These are phyloP conservation scores for Candida vaughaniae DNA, from an alignment of 805 yeast genomes.

Conservation along the genomic window DNA sequence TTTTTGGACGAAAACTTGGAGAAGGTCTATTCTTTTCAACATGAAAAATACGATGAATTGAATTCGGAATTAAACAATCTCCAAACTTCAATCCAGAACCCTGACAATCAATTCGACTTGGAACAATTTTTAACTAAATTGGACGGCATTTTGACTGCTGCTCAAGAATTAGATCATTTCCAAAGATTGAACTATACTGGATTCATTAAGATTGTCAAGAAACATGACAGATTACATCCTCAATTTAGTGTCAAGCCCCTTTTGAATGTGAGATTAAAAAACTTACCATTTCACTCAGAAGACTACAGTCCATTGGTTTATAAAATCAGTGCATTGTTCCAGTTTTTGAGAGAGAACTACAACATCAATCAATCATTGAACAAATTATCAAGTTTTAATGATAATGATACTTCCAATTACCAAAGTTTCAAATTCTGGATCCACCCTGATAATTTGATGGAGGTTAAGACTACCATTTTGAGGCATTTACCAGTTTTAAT, in stretches of 20 bases:
- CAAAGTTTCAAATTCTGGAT: slow-evolving; percentile 89
- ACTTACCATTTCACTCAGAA: slow-evolving; percentile 89
- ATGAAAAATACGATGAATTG: slow-evolving; percentile 64
- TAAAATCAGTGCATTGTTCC: slow-evolving; percentile 77
- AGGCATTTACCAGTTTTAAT: slow-evolving; percentile 92
- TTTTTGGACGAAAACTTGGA: slow-evolving; percentile 69
- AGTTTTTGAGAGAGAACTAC: slow-evolving; percentile 74
- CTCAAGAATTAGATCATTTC: slow-evolving; percentile 87
- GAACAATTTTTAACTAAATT: slow-evolving; percentile 61
- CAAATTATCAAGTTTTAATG: slow-evolving; percentile 49
- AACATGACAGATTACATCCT: slow-evolving; percentile 90
- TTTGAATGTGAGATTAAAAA: slow-evolving; percentile 81
- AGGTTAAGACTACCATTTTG: slow-evolving; percentile 90
- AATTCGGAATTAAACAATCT: slow-evolving; percentile 61
- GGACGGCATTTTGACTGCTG: slow-evolving; percentile 69
- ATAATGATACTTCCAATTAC: slow-evolving; percentile 39
- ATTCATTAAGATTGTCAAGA: slow-evolving; percentile 89
- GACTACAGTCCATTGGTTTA: slow-evolving; percentile 90
- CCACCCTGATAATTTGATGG: slow-evolving; percentile 92
- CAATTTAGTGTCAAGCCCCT: slow-evolving; percentile 87
- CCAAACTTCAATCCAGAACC: slow-evolving; percentile 55
- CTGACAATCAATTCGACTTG: slow-evolving; percentile 49
- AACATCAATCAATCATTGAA: slow-evolving; percentile 48
- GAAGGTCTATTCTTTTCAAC: slow-evolving; percentile 74
- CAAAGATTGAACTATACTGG: slow-evolving; percentile 93